Evolutionary conservation across 257 asterid genomes (phyloP), one percentile per base, ranked within the genome.

Genomic region (Capsicum rhomboideum): DNA sequence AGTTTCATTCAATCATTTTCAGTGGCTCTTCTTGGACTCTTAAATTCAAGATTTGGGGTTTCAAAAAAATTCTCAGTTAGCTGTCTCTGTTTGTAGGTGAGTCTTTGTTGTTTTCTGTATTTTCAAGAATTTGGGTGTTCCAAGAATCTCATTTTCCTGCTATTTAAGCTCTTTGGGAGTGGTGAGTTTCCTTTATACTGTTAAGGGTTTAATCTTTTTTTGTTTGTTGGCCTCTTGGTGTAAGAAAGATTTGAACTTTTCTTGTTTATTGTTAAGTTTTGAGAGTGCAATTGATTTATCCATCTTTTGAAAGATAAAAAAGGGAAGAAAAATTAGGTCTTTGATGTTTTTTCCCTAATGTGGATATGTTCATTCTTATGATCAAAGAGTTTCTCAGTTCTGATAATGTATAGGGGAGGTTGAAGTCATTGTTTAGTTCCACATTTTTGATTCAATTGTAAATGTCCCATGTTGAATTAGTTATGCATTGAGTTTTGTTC

Each of bases 1-100:
- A 90, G 95, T 90, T 87, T 86, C 75, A 85, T 84, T 88, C 93
- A 87, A 93, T 94, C 93, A 93, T 91, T 90, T 86, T 88, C 90
- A 82, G 2, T 37, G 77, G 83, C 75, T 80, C 64, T 26, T 81
- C 80, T 17, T 77, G 80, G 67, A 53, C 88, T 87, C 87, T 50
- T 89, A 74, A 86, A 84, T 90, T 71, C 79, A 84, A 69, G 87
- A 80, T 61, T 78, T 84, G 52, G 83, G 78, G 81, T 18, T 85
- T 56, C 72, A 29, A 58, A 75, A 21, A 79, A 79, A 83, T 88
- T 40, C 91, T 81, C 91, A 86, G 87, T 77, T 89, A 85, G 71
- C 92, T 56, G 80, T 66, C 11, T 37, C 61, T 67, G 55, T 77
- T 79, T 80, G 78, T 84, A 83, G 91, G 89, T 88, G 87, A 87